These are phyloP conservation scores for Penicillium samsonianum DNA, from an alignment of 495 filamentous ascomycete species.

Conservation along the genomic window DNA sequence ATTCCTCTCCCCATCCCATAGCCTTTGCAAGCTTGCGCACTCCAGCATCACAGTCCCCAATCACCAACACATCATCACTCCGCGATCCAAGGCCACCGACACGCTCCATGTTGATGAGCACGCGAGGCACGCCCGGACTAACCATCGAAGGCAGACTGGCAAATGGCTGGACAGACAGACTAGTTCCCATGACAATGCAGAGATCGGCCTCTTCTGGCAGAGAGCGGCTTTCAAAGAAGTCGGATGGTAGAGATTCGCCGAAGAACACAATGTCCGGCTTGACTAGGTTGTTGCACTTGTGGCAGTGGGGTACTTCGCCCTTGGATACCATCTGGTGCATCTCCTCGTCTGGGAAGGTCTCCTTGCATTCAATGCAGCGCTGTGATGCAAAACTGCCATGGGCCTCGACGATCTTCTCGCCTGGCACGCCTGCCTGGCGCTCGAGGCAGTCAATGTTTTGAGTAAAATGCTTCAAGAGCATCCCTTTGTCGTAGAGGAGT, in stretches of 20 bases:
- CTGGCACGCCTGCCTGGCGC: constrained; percentile 79
- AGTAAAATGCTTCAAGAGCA: constrained; percentile 85
- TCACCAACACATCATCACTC: constrained; percentile 71
- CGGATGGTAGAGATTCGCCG: constrained; percentile 75
- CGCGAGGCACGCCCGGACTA: constrained; percentile 62
- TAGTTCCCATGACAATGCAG: constrained; percentile 89
- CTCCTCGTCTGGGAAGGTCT: constrained; percentile 63
- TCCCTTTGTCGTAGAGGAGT: constrained; percentile 69
- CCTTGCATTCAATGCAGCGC: constrained; percentile 84
- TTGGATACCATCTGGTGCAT: constrained; percentile 69
- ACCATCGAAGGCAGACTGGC: constrained; percentile 71
- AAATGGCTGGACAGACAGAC: constrained; percentile 86
- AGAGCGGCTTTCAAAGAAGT: constrained; percentile 62
- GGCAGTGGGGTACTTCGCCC: constrained; percentile 69
- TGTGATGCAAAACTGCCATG: constrained; percentile 93
- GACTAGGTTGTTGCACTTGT: constrained; percentile 74
- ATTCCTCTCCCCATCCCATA: constrained; percentile 83
- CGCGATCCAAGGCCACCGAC: constrained; percentile 79
- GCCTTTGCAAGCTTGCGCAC: constrained; percentile 80
- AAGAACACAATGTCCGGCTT: constrained; percentile 99
- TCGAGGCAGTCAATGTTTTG: constrained; percentile 98
- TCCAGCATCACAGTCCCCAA: constrained; percentile 79
- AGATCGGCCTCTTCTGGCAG: constrained; percentile 69
- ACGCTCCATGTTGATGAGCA: constrained; percentile 85
- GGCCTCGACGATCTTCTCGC: constrained; percentile 82